Base-by-base conservation (phyloP, 257 asterid species). In the Datura wrightii region DNA sequence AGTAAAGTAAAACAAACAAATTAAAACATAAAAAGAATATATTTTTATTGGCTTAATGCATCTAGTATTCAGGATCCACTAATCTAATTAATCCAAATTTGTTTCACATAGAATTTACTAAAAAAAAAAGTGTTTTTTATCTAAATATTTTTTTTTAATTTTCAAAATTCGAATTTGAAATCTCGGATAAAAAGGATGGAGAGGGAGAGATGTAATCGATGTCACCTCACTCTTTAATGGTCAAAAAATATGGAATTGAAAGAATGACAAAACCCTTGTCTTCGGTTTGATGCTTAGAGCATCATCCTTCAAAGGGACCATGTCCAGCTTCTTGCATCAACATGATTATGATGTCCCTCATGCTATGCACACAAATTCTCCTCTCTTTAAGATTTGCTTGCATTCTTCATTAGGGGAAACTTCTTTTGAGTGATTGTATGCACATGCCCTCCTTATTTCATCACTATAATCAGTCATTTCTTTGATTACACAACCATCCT, bases 291-390 rank as follows among this genome's bases (percentile, higher is more conserved):
- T 85, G 90, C 85, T 87, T 69, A 79, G 55, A 59, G 85, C 87
- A 88, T 85, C 89, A 91, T 86, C 83, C 82, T 87, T 59, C 31
- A 6, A 63, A 60, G 88, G 92, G 87, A 90, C 93, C 82, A 72
- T 37, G 67, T 24, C 44, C 87, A 80, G 74, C 87, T 89, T 88
- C 94, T 88, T 89, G 88, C 94, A 92, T 90, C 93, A 91, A 91
- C 76, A 90, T 90, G 91, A 89, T 72, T 89, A 92, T 91, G 92
- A 91, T 92, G 95, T 85, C 87, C 83, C 93, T 94, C 93, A 89
- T 87, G 92, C 89, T 86, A 85, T 85, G 85, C 87, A 86, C 93
- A 89, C 63, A 78, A 56, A 84, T 74, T 70, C 83, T 41, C 31
- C 36, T 66, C 41, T 71, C 83, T 76, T 76, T 76, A 42, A 39